A percentile compares a stretch with the other conserved stretches of the same genome.
phyloP scores from a whole-genome alignment of 768 basidiomycete species.

The Leccinum variicolor region DNA sequence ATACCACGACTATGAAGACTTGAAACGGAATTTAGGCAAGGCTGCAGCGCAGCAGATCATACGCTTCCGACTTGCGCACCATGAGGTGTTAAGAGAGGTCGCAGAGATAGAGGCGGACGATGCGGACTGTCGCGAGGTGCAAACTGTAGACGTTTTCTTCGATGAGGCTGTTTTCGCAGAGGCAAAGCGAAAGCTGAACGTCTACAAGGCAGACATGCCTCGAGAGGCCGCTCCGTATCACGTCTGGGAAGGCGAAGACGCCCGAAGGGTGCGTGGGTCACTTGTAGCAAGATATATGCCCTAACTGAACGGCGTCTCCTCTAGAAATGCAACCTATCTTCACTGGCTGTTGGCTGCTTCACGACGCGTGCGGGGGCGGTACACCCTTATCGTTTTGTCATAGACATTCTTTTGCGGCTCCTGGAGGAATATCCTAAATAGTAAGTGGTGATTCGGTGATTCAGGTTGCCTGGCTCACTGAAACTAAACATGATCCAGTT shows the following conservation, averaged over 20 bases:
- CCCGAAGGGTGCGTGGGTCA: conserved; percentile 30
- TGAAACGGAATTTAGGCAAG: conserved; percentile 37
- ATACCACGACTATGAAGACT: conserved; percentile 42
- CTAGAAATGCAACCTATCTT: conserved; percentile 50
- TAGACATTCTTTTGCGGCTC: conserved; percentile 52
- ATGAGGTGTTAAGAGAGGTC: conserved; percentile 29
- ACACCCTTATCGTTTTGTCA: conserved; percentile 70
- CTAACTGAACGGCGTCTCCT: neutral
- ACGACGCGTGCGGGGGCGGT: conserved; percentile 55
- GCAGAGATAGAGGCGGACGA: conserved; percentile 28
- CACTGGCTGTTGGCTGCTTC: conserved; percentile 47
- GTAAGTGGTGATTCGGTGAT: conserved; percentile 20
- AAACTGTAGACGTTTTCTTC: conserved; percentile 35
- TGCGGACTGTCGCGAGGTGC: conserved; percentile 30
- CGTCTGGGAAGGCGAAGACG: conserved; percentile 31
- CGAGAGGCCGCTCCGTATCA: conserved; percentile 36
- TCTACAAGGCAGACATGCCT: conserved; percentile 51
- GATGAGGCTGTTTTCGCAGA: conserved; percentile 29
- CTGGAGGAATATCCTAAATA: conserved; percentile 43
- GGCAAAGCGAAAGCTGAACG: conserved; percentile 41
- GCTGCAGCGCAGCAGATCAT: conserved; percentile 38
- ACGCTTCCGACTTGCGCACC: conserved; percentile 39
- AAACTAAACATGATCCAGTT: conserved; percentile 11
- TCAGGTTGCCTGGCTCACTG: conserved; percentile 2
- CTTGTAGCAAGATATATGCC: neutral